Evolutionary conservation across 345 rosid species (phyloP), one percentile per base, ranked within the genome.

Genomic region (Populus simonii): DNA sequence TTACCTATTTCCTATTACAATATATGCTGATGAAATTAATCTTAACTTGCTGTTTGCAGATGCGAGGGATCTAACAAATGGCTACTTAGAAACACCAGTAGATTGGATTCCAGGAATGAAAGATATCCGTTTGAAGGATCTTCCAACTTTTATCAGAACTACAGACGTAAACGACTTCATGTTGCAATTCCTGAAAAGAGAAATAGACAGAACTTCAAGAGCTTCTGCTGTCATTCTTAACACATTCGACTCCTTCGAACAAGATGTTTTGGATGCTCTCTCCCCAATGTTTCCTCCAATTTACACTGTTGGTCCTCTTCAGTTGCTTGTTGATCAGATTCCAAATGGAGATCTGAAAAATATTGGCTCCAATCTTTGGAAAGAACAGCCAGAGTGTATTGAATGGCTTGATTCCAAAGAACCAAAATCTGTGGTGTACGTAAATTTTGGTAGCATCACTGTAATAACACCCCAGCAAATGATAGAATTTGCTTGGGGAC

Each of bases 91-190:
- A 51, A 74, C 79, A 2, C 18, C 33, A 2, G 73, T 85, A 55
- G 86, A 85, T 75, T 87, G 88, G 88, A 82, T 87, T 73, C 87
- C 90, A 1, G 68, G 76, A 1, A 79, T 85, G 87, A 78, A 68
- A 16, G 72, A 80, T 35, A 75, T 85, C 11, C 75, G 78, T 2
- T 36, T 85, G 29, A 87, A 45, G 72, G 85, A 87, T 74, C 74
- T 87, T 29, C 87, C 88, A 31, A 79, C 81, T 35, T 87, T 83
- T 31, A 31, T 80, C 43, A 77, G 84, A n/a, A 80, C 90, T 5
- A 83, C 85, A 3, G 69, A 82, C 71, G 72, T 47, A 62, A 36
- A 87, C 25, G 78, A 74, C 51, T 18, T 79, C 31, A 83, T 85
- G 85, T 6, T 87, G 3, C 74, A 83, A 5, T 85, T 85, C 38